A percentile compares a stretch with the other conserved stretches of the same genome.
These are phyloP conservation scores for Penicillium frequentans DNA, from an alignment of 2,329 filamentous ascomycete genomes.

Conservation along the genomic window DNA sequence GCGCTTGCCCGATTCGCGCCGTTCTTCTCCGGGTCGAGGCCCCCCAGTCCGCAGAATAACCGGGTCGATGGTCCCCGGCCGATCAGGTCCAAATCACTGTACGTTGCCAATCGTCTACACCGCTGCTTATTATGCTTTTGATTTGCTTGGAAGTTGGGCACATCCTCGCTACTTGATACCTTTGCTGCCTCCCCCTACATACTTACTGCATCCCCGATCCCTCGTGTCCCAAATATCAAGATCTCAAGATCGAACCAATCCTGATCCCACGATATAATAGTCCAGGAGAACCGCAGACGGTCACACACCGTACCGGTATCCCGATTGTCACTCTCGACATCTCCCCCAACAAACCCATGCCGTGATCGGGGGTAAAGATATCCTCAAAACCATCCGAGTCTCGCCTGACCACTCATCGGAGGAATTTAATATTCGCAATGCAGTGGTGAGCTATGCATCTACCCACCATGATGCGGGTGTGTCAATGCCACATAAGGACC, in stretches of 20 bases:
- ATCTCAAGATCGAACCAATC: conserved; percentile 20
- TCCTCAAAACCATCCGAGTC: conserved; percentile 64
- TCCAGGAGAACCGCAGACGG: conserved; percentile 53
- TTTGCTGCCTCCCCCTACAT: conserved; percentile 2
- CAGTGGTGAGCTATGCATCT: conserved; percentile 58
- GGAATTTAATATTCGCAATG: conserved; percentile 63
- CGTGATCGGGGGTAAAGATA: conserved; percentile 64
- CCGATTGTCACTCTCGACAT: conserved; percentile 64
- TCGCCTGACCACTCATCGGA: conserved; percentile 58
- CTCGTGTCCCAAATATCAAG: not conserved
- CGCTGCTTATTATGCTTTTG: conserved; percentile 6
- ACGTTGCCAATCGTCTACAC: conserved; percentile 25
- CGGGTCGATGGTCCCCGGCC: conserved; percentile 30
- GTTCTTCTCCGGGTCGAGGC: conserved; percentile 55
- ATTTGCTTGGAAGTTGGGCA: not conserved
- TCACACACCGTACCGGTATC: conserved; percentile 64
- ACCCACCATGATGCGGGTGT: conserved; percentile 50
- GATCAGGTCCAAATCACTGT: conserved; percentile 42
- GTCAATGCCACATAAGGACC: conserved; percentile 55
- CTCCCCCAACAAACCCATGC: conserved; percentile 63
- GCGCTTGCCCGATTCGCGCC: conserved; percentile 54
- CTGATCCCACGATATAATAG: conserved; percentile 24
- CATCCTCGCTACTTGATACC: not conserved
- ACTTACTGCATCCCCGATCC: conserved; percentile 7
- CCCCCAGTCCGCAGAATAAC: conserved; percentile 51